These are phyloP conservation scores for Keithomyces neogunnii DNA, from an alignment of 2,329 filamentous ascomycete genomes.

Conservation along the genomic window DNA sequence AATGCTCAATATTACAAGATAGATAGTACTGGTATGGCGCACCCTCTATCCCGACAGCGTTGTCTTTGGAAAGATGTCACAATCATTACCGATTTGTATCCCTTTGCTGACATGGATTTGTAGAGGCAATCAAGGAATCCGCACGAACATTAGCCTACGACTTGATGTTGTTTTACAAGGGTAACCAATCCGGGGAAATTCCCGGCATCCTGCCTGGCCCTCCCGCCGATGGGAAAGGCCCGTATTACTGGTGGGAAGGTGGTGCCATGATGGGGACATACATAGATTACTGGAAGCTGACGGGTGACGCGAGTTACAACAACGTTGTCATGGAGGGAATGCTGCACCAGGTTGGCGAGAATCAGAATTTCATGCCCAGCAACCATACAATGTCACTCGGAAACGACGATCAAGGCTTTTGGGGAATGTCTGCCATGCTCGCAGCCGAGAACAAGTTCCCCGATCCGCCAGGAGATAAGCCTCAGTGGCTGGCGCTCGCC, in stretches of 20 bases:
- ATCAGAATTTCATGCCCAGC: slow-evolving; percentile 49
- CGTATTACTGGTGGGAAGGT: slow-evolving; percentile 70
- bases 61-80: background rate
- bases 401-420: slow-evolving; percentile 66
- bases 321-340: slow-evolving; percentile 46
- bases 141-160: slow-evolving; percentile 42
- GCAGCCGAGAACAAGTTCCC: slow-evolving; percentile 58
- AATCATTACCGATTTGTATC: too few relatives aligned
- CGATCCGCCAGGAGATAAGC: slow-evolving; percentile 42
- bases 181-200: slow-evolving; percentile 40
- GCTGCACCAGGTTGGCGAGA: slow-evolving; percentile 49
- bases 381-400: slow-evolving; percentile 52
- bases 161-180: slow-evolving; percentile 41
- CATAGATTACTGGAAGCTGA: slow-evolving; percentile 63
- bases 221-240: slow-evolving; percentile 34
- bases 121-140: slow-evolving; percentile 37
- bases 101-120: background rate
- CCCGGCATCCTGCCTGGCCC: slow-evolving; percentile 51
- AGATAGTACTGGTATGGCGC: slow-evolving; percentile 19
- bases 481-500: slow-evolving; percentile 56
- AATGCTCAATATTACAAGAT: slow-evolving; percentile 22
- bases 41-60: background rate
- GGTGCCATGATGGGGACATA: slow-evolving; percentile 60
- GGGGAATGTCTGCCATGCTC: slow-evolving; percentile 59
- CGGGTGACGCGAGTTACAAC: slow-evolving; percentile 57